Base-by-base conservation (phyloP, 2,329 filamentous ascomycete genomes). In the Lecanicillium sp. region DNA sequence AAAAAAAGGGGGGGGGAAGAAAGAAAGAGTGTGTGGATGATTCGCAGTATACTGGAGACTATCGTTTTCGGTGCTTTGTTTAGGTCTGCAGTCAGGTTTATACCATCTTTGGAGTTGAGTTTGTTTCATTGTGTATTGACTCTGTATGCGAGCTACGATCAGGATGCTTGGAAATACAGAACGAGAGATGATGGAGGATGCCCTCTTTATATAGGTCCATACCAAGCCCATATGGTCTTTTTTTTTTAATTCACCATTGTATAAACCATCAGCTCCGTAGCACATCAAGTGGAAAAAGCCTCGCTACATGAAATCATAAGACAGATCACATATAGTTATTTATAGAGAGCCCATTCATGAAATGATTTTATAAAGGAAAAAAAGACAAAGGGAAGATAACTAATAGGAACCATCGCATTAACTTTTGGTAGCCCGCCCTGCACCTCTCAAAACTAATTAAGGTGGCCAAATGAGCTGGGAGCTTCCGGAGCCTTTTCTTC, bases 401-500 rank as follows among this genome's bases (percentile, higher is more conserved):
- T 50, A 51, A 49, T 47, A 53, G 52, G 52, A 56, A 52, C 54
- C 54, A 49, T 60, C 57, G 59, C 60, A 64, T 63, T 38, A 42
- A 64, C 60, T 64, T 63, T 63, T 63, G 54, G 58, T 57, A 57
- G 53, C 53, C 60, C 55, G 47, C 54, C 30, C 52, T n/a, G 48
- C 59, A 60, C 55, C 59, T 58, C 32, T 49, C 45, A 48, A 50
- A 45, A 58, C 34, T 37, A 37, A 41, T 54, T 41, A 56, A 61
- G 58, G 56, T 55, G 58, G 54, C 33, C 37, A 41, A 33, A 41
- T 58, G 55, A 11, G 22, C 11, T 6, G 22, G 56, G 53, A 55
- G 53, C 54, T 56, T 55, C 55, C 56, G 47, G 53, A 60, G 53
- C 54, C 56, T 60, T 57, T 54, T 51, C 57, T 56, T 53, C 54